Evolutionary conservation across 345 rosid genomes (phyloP), one percentile per base, ranked within the genome.

Genomic region (Acer saccharum): DNA sequence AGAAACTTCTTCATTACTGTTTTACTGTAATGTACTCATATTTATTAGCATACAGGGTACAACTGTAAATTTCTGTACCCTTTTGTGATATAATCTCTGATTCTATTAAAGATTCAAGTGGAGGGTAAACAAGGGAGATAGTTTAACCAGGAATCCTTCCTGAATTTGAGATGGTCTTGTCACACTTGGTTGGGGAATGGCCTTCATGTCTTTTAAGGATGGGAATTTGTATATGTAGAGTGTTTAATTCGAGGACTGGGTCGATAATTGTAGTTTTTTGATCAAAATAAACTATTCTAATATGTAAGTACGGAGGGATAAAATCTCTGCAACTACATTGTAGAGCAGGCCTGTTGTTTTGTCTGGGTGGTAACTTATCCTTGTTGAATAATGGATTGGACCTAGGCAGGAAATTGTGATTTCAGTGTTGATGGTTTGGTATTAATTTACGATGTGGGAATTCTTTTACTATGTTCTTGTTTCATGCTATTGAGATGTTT

Each of bases 401-500:
- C 62, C 21, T 17, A 57, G 55, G 23, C n/a, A 3, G 23, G 3
- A 20, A 57, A 57, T 57, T 57, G 7, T 57, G 62, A 57, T 57
- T 20, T 43, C 7, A 57, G 62, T 18, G 23, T 10, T 3, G n/a
- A 57, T 57, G 25, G 62, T 0, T 6, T 17, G 23, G 39, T 35
- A 35, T 35, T 35, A 35, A 35, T 23, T 21, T 73, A 9, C 74
- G 58, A 43, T 21, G 20, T 68, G 39, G 50, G 14, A 35, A 10
- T 25, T 20, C 3, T 55, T 39, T 63, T 44, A 25, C 14, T 3
- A 17, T 46, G 29, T n/a, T 65, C 13, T 52, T 75, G 12, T 10
- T 63, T 65, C 62, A 29, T n/a, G 64, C 54, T 66, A 65, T 50
- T 81, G 78, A 57, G 55, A 23, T 79, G 66, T 39, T 68, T 52